Base-by-base conservation (phyloP, 768 basidiomycete species). In the Lyophyllum shimeji region DNA sequence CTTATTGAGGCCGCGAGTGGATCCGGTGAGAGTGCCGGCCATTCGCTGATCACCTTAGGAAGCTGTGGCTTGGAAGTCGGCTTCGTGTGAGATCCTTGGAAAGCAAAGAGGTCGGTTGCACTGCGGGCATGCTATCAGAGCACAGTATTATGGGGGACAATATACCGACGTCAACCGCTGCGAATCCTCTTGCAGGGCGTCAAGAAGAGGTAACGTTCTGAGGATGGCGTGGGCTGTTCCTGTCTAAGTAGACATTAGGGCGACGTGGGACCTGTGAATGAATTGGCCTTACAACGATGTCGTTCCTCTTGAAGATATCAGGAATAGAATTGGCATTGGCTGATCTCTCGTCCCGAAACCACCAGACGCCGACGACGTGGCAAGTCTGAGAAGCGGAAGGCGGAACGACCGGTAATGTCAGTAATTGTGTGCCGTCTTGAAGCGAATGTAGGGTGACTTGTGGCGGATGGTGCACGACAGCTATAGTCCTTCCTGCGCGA, bases 81-180 rank as follows among this genome's bases (percentile, higher is more conserved):
- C 44, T 77, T 81, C 13, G 80, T 82, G 53, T 85, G 82, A 9
- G 83, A 81, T 37, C 84, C 85, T 71, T 90, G 87, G 65, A 92
- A 91, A 39, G 89, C 86, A 67, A 93, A 93, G 39, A 93, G 71
- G 71, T 92, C 87, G 52, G 85, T 85, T 7, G 87, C 86, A 54
- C 91, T 93, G 68, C 53, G 50, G 44, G 42, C 47, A 13, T 50
- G 24, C 45, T 21, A 43, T 65, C 33, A 67, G 68, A 59, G 42
- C 54, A 47, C 50, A 33, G 39, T 47, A 29, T 12, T 37, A 54
- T 53, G 45, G 31, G 31, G 45, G 46, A 52, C 23, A 29, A 47
- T 59, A 50, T 50, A 73, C 82, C 60, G 65, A 92, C 90, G 83
- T 87, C 63, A 82, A 67, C 56, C 82, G 81, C 62, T 85, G 82